A percentile compares a stretch with the other conserved stretches of the same genome.
These are phyloP conservation scores for Leucocoprinus leucothites DNA, from an alignment of 768 basidiomycete genomes.

Conservation along the genomic window DNA sequence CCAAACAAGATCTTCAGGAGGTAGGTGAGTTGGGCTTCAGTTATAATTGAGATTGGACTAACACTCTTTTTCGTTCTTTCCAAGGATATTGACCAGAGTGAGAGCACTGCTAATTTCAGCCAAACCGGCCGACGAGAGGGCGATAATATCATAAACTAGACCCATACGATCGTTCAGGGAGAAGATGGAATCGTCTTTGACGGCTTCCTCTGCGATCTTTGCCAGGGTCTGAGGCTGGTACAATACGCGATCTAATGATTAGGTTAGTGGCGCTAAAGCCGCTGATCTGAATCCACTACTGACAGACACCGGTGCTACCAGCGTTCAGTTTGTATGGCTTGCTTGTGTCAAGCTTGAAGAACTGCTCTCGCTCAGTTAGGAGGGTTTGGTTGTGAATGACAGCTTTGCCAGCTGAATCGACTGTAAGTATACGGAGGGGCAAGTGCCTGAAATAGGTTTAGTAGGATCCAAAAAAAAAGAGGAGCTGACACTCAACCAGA, in stretches of 20 bases:
- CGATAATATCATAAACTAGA: constrained; percentile 78
- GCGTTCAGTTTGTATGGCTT: constrained; percentile 89
- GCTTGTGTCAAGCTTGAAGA: constrained; percentile 68
- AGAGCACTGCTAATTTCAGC: constrained; percentile 74
- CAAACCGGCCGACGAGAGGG: constrained; percentile 79
- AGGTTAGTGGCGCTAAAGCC: background rate
- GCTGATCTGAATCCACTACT: constrained; percentile 31
- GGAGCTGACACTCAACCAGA: constrained; percentile 75
- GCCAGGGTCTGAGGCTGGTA: constrained; percentile 80
- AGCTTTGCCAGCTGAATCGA: constrained; percentile 54
- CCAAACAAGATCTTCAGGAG: constrained; percentile 78
- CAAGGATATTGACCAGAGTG: constrained; percentile 62
- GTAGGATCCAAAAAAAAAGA: background rate
- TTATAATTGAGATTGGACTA: constrained; percentile 21
- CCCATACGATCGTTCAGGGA: constrained; percentile 87
- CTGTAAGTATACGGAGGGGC: constrained; percentile 71
- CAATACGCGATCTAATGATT: constrained; percentile 67
- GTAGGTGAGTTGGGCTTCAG: no score
- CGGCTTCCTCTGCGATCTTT: constrained; percentile 77
- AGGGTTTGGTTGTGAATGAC: constrained; percentile 59
- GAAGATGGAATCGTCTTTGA: constrained; percentile 62
- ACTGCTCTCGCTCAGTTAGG: constrained; percentile 65
- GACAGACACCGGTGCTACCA: constrained; percentile 86
- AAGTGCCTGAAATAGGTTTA: constrained; percentile 56
- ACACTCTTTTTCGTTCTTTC: constrained; percentile 74